Evolutionary conservation across 805 yeast genomes (phyloP).

Genomic region (Candida pini): DNA sequence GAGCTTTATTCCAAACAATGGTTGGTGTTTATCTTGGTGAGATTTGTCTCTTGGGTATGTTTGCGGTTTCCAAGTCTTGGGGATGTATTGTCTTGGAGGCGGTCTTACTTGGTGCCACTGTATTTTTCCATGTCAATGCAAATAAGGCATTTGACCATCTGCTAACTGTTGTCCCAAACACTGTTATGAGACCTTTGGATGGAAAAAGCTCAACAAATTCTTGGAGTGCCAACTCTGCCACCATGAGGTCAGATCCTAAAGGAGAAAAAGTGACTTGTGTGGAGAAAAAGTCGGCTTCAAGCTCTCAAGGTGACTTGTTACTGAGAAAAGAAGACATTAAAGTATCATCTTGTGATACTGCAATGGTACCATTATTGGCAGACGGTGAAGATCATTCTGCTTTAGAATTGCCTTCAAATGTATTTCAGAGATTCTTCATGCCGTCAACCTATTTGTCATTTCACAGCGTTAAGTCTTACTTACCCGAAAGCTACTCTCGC

Average conservation of each 20-base stretch:
- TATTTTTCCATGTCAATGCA: constrained; percentile 62
- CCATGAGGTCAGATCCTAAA: background rate
- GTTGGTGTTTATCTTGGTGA: constrained; percentile 87
- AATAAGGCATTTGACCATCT: constrained; percentile 61
- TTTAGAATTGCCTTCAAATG: constrained; percentile 12
- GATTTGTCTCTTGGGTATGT: constrained; percentile 77
- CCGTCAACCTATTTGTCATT: constrained; percentile 52
- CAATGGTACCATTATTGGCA: constrained; percentile 56
- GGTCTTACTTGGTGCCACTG: constrained; percentile 58
- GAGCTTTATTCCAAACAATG: constrained; percentile 83
- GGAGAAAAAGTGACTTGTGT: background rate
- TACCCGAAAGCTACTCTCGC: constrained; percentile 57
- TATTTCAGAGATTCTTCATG: constrained; percentile 38
- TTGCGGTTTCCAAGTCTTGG: constrained; percentile 90
- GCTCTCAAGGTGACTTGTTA: constrained; percentile 10
- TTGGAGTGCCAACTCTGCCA: constrained; percentile 22
- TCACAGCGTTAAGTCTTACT: constrained; percentile 40
- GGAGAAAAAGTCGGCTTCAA: constrained; percentile 15
- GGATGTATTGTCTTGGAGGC: constrained; percentile 82
- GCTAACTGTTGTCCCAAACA: constrained; percentile 55
- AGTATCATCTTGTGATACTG: background rate
- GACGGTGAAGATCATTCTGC: constrained; percentile 49
- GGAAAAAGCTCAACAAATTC: constrained; percentile 65
- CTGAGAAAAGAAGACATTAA: background rate
- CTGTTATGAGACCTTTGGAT: constrained; percentile 71